Base-by-base conservation (phyloP, 345 rosid genomes). In the Eucalyptus polybractea region DNA sequence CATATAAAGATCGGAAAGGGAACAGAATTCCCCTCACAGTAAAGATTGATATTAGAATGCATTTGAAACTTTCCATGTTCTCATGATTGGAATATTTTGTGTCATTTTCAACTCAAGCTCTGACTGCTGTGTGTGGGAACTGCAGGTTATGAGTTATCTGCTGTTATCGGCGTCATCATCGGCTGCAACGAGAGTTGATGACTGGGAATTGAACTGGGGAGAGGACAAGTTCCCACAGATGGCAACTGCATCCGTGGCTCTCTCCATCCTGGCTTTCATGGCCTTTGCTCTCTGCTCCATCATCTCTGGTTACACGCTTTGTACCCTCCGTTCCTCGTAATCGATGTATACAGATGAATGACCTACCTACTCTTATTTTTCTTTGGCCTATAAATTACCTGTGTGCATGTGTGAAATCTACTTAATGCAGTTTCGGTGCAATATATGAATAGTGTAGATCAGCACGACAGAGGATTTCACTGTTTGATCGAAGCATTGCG, bases 121-220 rank as follows among this genome's bases (percentile, higher is more conserved):
- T 49, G 51, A 9, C 10, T n/a, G 44, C 29, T 51, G 65, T 17
- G 65, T 87, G 49, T 80, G 31, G 91, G 91, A 62, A 72, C 56
- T 89, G 25, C 95, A 96, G 99, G 87, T 95, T 69, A 40, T 97
- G 89, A 93, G 96, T 27, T 97, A 96, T 93, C 99, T 97, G 90
- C 96, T 96, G 88, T 90, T 96, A 88, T 96, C 99, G 8, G 95
- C 99, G 15, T 95, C 99, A 85, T 95, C 99, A 29, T 94, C 99
- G 6, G 98, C 99, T 33, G 93, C 96, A 13, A 95, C 95, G 25
- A 92, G 99, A 56, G 95, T 96, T 1, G 99, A 96, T 49, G 97
- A 97, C 88, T 96, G 99, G 99, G 93, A 93, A 92, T 93, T 93
- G 42, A 95, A 97, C 60, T 96, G 99, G 98, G 99, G 99, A 14